Evolutionary conservation across 148 eudicot species (phyloP), one percentile per base, ranked within the genome.

Genomic region (Pouteria glomerata): DNA sequence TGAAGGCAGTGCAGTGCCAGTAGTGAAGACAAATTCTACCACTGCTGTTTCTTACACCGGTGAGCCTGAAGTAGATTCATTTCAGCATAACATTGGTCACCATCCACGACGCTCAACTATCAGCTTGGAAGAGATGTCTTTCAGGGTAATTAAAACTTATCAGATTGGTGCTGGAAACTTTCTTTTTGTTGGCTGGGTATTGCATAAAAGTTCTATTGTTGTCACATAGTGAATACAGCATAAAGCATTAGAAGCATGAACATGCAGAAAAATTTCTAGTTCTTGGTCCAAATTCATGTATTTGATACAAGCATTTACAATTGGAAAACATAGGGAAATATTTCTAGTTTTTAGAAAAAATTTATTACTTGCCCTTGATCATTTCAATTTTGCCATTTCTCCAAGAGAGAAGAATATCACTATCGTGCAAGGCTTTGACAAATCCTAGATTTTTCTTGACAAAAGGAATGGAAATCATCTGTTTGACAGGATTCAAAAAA

Each of bases 51-150:
- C 76, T 42, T 66, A 78, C 60, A 58, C 84, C 53, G 75, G 59
- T 70, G 81, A 89, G 29, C 68, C 80, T 69, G 50, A 69, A 27
- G 8, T 34, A 57, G 64, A 74, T 68, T 63, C 75, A 63, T 59
- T 74, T 68, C 79, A 73, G 66, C 81, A 57, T 60, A 71, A 69
- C 67, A 79, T 74, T 68, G 79, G 69, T 68, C 68, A 59, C 26
- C 51, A 44, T 71, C 67, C 68, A 24, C 77, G 91, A 74, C 76
- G 67, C 58, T 68, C 78, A 63, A 80, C 70, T 66, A 34, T 53
- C 67, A 66, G 75, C 74, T 75, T 74, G 53, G 93, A 86, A 34
- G 92, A 88, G 47, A 71, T 87, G 52, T 76, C 75, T 29, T 85
- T 81, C 74, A 91, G 92, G 99, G 99, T 94, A 39, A 10, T 39